phyloP scores from a whole-genome alignment of 345 rosid species.

The Stellera chamaejasme region DNA sequence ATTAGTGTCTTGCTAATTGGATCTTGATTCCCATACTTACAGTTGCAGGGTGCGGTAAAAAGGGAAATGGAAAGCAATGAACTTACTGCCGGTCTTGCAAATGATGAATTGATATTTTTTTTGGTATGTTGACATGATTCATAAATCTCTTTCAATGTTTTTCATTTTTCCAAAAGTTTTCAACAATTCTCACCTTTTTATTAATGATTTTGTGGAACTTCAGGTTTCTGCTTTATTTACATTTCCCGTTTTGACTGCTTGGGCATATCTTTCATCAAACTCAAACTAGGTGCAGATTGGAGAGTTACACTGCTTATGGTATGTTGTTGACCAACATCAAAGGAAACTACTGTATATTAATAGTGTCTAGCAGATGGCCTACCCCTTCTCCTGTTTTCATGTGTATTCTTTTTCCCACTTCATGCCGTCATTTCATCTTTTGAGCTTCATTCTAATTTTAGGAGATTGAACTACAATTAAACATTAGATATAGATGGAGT shows the following conservation, averaged over 20 bases:
- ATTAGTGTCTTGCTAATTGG: no score
- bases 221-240: slow-evolving; percentile 69
- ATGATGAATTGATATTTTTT: slow-evolving; percentile 55
- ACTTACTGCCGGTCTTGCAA: slow-evolving; percentile 48
- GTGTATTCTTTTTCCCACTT: no score
- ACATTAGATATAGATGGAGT: no score
- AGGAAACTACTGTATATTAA: no score
- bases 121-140: slow-evolving; percentile 36
- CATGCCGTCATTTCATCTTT: no score
- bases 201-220: slow-evolving; percentile 8
- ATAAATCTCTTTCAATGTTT: no score
- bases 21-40: neutral
- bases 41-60: slow-evolving; percentile 62
- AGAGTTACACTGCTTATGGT: neutral
- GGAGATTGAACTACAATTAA: no score
- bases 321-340: no score
- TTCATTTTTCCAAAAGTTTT: neutral
- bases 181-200: neutral
- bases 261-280: slow-evolving; percentile 28
- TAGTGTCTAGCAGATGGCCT: no score
- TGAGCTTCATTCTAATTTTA: no score
- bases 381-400: no score
- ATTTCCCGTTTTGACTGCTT: slow-evolving; percentile 62
- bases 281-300: neutral
- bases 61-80: slow-evolving; percentile 51